These are phyloP conservation scores for Rhodotorula taiwanensis DNA, from an alignment of 768 basidiomycete species.

Conservation along the genomic window DNA sequence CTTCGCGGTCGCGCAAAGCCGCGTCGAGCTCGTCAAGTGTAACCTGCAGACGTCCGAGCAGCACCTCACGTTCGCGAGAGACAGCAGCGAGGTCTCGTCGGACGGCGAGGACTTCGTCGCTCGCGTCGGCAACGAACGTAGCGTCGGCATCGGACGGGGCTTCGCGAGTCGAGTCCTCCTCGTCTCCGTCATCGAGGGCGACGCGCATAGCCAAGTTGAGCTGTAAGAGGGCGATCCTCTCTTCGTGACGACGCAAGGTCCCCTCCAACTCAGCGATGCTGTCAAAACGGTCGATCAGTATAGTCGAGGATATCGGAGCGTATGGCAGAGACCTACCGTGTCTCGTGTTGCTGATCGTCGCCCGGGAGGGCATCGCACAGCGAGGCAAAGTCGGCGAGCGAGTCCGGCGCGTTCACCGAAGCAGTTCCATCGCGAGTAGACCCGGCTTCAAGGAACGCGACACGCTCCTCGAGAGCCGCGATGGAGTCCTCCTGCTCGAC, in stretches of 20 bases:
- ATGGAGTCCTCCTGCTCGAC: not conserved
- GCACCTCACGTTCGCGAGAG: not conserved
- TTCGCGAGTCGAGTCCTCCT: not conserved
- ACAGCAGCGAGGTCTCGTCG: not conserved
- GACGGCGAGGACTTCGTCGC: not conserved
- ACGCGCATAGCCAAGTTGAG: conserved; percentile 24
- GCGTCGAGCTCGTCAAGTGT: too few relatives aligned
- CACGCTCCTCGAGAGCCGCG: conserved; percentile 1
- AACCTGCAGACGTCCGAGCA: not conserved
- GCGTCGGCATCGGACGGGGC: not conserved
- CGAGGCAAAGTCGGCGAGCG: conserved; percentile 16
- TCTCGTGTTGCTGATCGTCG: conserved; percentile 7
- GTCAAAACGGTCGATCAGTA: not conserved
- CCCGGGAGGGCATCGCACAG: conserved; percentile 12
- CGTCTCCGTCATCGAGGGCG: conserved; percentile 25
- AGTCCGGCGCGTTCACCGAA: not conserved
- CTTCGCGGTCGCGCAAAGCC: too few relatives aligned
- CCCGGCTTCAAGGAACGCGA: not conserved
- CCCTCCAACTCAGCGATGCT: conserved; percentile 12
- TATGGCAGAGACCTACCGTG: not conserved
- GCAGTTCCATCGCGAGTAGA: not conserved
- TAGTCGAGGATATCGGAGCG: not conserved
- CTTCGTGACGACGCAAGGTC: conserved; percentile 7
- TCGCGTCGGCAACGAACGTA: not conserved
- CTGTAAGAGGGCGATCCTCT: conserved; percentile 21